Conservation (phyloP, 768 basidiomycete genomes). For the Tulasnella sp. region DNA sequence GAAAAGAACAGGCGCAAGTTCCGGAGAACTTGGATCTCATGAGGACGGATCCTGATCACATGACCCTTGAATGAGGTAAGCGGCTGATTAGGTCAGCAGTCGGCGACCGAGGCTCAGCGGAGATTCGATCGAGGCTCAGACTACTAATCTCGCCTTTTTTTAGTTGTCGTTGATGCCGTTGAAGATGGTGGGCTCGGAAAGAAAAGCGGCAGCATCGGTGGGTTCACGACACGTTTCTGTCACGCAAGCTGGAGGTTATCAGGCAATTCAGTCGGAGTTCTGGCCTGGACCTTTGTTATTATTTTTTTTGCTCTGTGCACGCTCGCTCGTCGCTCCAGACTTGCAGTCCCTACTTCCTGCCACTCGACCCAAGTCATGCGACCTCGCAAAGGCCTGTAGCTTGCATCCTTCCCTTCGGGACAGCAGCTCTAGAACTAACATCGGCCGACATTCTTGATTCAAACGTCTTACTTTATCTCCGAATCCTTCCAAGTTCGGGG, state of each 20-base stretch:
- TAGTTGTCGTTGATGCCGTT: neutral
- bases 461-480: neutral
- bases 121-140: constrained; percentile 2
- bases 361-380: neutral
- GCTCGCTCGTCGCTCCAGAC: neutral
- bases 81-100: neutral
- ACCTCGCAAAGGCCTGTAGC: neutral
- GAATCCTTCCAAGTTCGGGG: neutral
- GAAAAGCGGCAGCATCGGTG: neutral
- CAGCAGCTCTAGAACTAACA: neutral
- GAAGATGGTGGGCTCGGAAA: neutral
- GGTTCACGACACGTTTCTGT: neutral
- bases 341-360: neutral
- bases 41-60: constrained; percentile 2
- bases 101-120: constrained; percentile 7
- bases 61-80: neutral
- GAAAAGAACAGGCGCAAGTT: neutral
- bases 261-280: neutral
- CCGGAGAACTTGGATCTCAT: neutral
- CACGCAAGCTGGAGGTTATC: neutral
- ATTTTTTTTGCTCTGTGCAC: neutral
- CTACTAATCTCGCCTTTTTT: neutral
- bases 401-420: neutral
- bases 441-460: neutral
- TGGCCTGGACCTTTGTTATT: neutral